Percentiles rank a stretch among this genome's conserved stretches.
Conservation (phyloP, 1,284 basidiomycete genomes). For the Sutorius eximius region DNA sequence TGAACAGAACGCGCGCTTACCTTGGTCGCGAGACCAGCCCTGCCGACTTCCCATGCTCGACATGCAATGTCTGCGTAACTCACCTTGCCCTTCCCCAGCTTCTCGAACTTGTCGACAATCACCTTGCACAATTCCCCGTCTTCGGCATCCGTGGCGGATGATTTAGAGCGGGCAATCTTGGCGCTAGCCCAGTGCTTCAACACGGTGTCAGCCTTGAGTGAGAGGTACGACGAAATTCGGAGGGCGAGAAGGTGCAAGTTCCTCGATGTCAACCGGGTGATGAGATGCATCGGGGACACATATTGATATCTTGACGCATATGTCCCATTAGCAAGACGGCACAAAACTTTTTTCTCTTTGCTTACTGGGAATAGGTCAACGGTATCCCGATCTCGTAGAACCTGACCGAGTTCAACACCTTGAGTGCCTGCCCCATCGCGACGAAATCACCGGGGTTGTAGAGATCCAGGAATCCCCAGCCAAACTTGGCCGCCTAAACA, state of each 20-base stretch:
- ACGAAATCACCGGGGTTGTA: slow-evolving; percentile 92
- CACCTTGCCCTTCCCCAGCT: slow-evolving; percentile 68
- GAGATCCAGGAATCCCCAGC: slow-evolving; percentile 89
- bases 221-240: slow-evolving; percentile 85
- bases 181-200: slow-evolving; percentile 96
- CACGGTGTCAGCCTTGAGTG: slow-evolving; percentile 82
- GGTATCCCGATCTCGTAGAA: slow-evolving; percentile 93
- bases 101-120: slow-evolving; percentile 87
- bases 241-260: slow-evolving; percentile 91
- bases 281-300: slow-evolving; percentile 74
- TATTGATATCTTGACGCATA: slow-evolving; percentile 69
- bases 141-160: slow-evolving; percentile 51
- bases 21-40: slow-evolving; percentile 85
- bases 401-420: slow-evolving; percentile 93
- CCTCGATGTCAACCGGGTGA: slow-evolving; percentile 82
- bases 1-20: slow-evolving; percentile 39
- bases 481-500: slow-evolving; percentile 88
- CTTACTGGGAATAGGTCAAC: slow-evolving; percentile 86
- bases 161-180: slow-evolving; percentile 78
- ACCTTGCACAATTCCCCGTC: slow-evolving; percentile 79
- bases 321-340: not conserved
- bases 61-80: slow-evolving; percentile 95
- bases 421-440: slow-evolving; percentile 86
- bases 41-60: slow-evolving; percentile 90
- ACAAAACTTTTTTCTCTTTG: not conserved